Percentiles rank a stretch among this genome's conserved stretches.
phyloP scores from a whole-genome alignment of 495 filamentous ascomycete genomes.

The Choiromyces venosus region DNA sequence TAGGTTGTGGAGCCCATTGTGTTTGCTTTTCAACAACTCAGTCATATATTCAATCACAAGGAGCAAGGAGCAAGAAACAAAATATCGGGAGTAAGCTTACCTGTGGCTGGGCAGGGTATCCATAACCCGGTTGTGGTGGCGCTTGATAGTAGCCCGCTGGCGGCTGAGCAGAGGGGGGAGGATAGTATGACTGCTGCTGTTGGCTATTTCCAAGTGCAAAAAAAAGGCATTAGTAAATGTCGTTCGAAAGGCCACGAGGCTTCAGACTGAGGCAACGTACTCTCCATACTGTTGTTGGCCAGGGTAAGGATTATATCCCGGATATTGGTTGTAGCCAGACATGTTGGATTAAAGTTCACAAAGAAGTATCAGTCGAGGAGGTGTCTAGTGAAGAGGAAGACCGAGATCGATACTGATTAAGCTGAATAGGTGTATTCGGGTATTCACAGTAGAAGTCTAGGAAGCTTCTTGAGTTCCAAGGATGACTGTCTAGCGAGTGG shows the following conservation, averaged over 20 bases:
- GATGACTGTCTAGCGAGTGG: slow-evolving; percentile 17
- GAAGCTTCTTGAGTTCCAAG: slow-evolving; percentile 18
- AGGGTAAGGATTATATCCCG: slow-evolving; percentile 20
- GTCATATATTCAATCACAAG: background rate
- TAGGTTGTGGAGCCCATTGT: slow-evolving; percentile 16
- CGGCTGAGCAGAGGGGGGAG: slow-evolving; percentile 19
- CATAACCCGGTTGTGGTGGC: slow-evolving; percentile 33
- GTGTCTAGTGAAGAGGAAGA: background rate
- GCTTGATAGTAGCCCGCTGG: slow-evolving; percentile 30
- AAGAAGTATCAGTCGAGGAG: background rate
- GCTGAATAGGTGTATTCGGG: background rate
- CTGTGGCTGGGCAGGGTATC: slow-evolving; percentile 21
- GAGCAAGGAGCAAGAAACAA: background rate
- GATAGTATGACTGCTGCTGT: slow-evolving; percentile 37
- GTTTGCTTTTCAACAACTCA: slow-evolving; percentile 22
- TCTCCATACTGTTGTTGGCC: slow-evolving; percentile 27
- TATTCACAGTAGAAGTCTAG: background rate
- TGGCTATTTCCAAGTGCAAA: slow-evolving; percentile 15
- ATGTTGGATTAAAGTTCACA: slow-evolving; percentile 3
- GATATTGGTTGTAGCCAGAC: slow-evolving; percentile 32
- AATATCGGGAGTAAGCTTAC: slow-evolving; percentile 19
- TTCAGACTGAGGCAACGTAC: slow-evolving; percentile 4
- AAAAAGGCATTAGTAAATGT: slow-evolving; percentile 12
- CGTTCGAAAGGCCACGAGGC: slow-evolving; percentile 11
- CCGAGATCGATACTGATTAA: background rate